These are phyloP conservation scores for Aspergillus saccharolyticus DNA, from an alignment of 495 filamentous ascomycete species.

Conservation along the genomic window DNA sequence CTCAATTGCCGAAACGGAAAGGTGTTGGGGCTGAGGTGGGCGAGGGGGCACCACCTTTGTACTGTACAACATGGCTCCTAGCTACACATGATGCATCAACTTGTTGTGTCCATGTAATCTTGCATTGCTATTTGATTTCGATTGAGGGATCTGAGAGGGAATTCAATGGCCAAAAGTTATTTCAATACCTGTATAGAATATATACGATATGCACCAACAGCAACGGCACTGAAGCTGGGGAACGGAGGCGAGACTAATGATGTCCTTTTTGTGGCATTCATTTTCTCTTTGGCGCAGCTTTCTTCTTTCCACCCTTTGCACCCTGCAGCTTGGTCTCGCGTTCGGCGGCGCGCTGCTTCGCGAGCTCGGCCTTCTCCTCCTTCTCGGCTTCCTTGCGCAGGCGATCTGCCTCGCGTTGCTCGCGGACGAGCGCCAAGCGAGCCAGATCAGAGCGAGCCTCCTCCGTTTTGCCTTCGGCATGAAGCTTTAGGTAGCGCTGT, in stretches of 20 bases:
- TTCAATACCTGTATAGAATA: not conserved
- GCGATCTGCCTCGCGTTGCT: constrained; percentile 82
- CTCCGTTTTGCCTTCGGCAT: constrained; percentile 94
- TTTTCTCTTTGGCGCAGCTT: constrained; percentile 37
- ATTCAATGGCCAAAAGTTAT: not conserved
- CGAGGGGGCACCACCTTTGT: not conserved
- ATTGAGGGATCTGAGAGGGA: not conserved
- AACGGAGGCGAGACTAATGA: not conserved
- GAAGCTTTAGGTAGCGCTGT: constrained; percentile 88
- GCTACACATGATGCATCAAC: not conserved
- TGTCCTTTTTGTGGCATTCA: constrained; percentile 9
- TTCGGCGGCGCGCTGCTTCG: constrained; percentile 41
- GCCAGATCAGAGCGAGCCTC: constrained; percentile 92
- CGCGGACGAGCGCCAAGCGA: constrained; percentile 69
- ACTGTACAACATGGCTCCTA: not conserved
- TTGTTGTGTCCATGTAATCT: not conserved
- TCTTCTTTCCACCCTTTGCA: constrained; percentile 31
- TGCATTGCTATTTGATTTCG: not conserved
- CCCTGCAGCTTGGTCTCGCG: constrained; percentile 32
- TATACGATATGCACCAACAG: not conserved
- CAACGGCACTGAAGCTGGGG: not conserved
- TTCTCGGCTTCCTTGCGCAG: constrained; percentile 75
- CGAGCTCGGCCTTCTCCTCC: constrained; percentile 62
- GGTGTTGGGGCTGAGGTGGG: too few species aligned
- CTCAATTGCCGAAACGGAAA: too few species aligned